Base-by-base conservation (phyloP, 257 asterid species). In the Voacanga thouarsii region DNA sequence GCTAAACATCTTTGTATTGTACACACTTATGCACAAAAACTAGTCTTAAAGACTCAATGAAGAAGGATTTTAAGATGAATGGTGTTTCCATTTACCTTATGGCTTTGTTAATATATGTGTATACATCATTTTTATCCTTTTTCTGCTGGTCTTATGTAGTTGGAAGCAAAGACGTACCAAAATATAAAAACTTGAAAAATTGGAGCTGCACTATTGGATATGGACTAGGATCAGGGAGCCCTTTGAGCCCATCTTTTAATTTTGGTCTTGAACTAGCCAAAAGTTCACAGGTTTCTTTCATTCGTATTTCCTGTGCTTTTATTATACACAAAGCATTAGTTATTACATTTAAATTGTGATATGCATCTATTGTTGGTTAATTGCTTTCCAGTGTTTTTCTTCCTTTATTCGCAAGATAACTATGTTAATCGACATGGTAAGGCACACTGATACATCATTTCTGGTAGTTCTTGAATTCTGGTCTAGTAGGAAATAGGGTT, bases 191-290 rank as follows among this genome's bases (percentile, higher is more conserved):
- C 91, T 86, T 92, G 75, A 93, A 87, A 24, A 92, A 92, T 83
- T 94, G 96, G 96, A 94, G 97, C 88, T 94, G 96, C 85, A 96
- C 98, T 63, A 79, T 94, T 57, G 96, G 97, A 76, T 92, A 92
- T 71, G 98, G 98, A 59, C 79, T 92, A 70, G 98, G 98, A 81
- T 94, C 96, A 49, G 96, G 94, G 80, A 92, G 98, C 84, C 94
- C 97, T 60, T 82, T 94, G 90, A 92, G 96, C 84, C 98, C 98
- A 6, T 94, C 97, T 75, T 94, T 92, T 89, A 92, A 90, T 82
- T 94, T 94, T 82, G 96, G 96, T 77, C 97, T 94, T 69, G 98
- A 94, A 87, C 92, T 94, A 74, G 90, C 96, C 53, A 90, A 87
- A 79, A 89, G 80, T 79, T 90, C 98, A 37, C 96, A 94, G 98